Conservation (phyloP, 805 yeast genomes). For the Wickerhamomyces chambardii region DNA sequence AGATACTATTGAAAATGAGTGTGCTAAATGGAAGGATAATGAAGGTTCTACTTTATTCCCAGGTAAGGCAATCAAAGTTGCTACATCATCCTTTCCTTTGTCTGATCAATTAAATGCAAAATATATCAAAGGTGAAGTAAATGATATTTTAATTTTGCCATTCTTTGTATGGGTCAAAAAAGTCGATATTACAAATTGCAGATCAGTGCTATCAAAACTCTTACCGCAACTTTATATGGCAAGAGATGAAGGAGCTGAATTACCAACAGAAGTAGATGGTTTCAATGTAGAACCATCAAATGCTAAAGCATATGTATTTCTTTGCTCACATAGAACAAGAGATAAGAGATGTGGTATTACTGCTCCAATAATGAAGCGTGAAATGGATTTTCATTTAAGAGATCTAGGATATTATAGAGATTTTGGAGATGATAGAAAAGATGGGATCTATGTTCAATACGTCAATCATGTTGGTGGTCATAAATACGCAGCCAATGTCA, state of each 20-base stretch:
- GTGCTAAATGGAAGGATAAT: conserved; percentile 28
- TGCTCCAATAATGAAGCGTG: conserved; percentile 82
- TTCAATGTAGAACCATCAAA: conserved; percentile 26
- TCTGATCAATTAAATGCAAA: conserved; percentile 34
- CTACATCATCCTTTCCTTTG: conserved; percentile 43
- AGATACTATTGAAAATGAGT: conserved; percentile 35
- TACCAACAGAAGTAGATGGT: conserved; percentile 13
- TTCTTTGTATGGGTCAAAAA: conserved; percentile 62
- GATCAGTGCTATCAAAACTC: conserved; percentile 31
- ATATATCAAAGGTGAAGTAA: conserved; percentile 32
- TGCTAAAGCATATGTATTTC: conserved; percentile 43
- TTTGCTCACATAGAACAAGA: conserved; percentile 87
- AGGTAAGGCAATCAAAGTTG: conserved; percentile 32
- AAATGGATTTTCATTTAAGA: conserved; percentile 64
- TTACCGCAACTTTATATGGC: conserved; percentile 29
- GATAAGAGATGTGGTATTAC: conserved; percentile 92
- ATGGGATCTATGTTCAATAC: conserved; percentile 63
- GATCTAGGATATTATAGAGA: conserved; percentile 72
- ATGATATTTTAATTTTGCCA: conserved; percentile 64
- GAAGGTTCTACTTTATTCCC: conserved; percentile 15
- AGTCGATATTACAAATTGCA: conserved; percentile 33
- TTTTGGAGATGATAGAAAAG: conserved; percentile 60
- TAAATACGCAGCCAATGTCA: conserved; percentile 85
- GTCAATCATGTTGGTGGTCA: conserved; percentile 95
- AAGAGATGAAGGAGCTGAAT: conserved; percentile 9